Percentiles rank a stretch among this genome's conserved stretches.
Conservation (phyloP, 2,329 filamentous ascomycete genomes). For the Huntiella omanensis region DNA sequence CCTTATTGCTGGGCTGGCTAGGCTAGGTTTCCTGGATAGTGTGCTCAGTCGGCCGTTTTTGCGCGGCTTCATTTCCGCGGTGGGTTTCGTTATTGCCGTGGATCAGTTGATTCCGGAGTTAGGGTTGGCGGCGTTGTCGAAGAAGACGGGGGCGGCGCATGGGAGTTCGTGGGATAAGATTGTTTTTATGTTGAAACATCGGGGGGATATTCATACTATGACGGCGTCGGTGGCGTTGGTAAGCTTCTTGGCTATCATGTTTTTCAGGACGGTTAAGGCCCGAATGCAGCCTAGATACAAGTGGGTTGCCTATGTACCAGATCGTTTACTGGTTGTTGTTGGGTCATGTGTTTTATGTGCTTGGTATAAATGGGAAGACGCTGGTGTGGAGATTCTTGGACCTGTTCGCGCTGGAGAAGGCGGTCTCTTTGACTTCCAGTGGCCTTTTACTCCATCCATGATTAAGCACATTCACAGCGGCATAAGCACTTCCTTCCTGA, state of each 20-base stretch:
- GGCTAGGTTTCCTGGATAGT: slow-evolving; percentile 83
- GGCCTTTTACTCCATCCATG: slow-evolving; percentile 60
- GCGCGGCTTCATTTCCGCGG: slow-evolving; percentile 88
- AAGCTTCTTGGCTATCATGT: slow-evolving; percentile 76
- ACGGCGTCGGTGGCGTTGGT: slow-evolving; percentile 60
- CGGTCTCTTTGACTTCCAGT: slow-evolving; percentile 60
- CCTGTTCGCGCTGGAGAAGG: slow-evolving; percentile 56
- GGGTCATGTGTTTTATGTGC: slow-evolving; percentile 66
- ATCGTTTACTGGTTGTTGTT: slow-evolving; percentile 78
- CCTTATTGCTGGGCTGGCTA: slow-evolving; percentile 64
- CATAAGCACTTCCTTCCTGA: slow-evolving; percentile 81
- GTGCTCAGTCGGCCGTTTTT: slow-evolving; percentile 85
- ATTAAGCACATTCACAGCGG: slow-evolving; percentile 70
- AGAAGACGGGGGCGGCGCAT: slow-evolving; percentile 48
- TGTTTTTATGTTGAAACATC: slow-evolving; percentile 53
- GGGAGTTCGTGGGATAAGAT: slow-evolving; percentile 78
- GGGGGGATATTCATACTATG: slow-evolving; percentile 47
- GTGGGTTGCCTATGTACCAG: slow-evolving; percentile 70
- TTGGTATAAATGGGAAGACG: slow-evolving; percentile 55
- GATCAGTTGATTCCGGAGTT: slow-evolving; percentile 87
- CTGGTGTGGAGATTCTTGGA: slow-evolving; percentile 70
- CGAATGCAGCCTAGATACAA: slow-evolving; percentile 62
- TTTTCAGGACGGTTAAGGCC: slow-evolving; percentile 67
- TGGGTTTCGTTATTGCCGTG: slow-evolving; percentile 88
- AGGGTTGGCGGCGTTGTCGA: slow-evolving; percentile 51